Evolutionary conservation across 2,329 filamentous ascomycete genomes (phyloP).

Genomic region (Mycogone perniciosa): DNA sequence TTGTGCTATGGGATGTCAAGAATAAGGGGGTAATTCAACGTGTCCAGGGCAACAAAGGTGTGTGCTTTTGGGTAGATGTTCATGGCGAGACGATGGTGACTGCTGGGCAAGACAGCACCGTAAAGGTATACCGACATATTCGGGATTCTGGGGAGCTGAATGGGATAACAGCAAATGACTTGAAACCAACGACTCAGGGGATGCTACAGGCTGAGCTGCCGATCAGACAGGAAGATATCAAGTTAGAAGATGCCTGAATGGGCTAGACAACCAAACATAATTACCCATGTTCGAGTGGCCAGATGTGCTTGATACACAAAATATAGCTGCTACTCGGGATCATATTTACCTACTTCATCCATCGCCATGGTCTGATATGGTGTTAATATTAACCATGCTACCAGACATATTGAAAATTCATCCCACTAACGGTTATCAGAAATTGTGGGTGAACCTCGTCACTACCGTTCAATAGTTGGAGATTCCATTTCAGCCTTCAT

Average conservation of each 20-base stretch:
- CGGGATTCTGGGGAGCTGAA: slow-evolving; percentile 16
- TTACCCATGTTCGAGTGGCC: too few relatives aligned
- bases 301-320: too few relatives aligned
- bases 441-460: too few relatives aligned
- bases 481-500: too few relatives aligned
- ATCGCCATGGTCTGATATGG: too few relatives aligned
- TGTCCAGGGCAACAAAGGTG: slow-evolving; percentile 45
- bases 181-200: slow-evolving; percentile 40
- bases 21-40: slow-evolving; percentile 77
- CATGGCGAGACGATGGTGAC: slow-evolving; percentile 51
- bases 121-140: slow-evolving; percentile 42
- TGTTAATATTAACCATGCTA: too few relatives aligned
- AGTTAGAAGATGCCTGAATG: slow-evolving; percentile 27
- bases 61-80: slow-evolving; percentile 62
- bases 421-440: too few relatives aligned
- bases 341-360: too few relatives aligned
- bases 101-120: slow-evolving; percentile 48
- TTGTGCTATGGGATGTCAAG: slow-evolving; percentile 86
- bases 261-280: background rate
- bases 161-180: slow-evolving; percentile 7
- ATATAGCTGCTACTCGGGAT: too few relatives aligned
- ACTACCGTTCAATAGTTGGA: too few relatives aligned
- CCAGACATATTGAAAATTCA: too few relatives aligned
- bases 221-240: slow-evolving; percentile 33
- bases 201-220: slow-evolving; percentile 50